Base-by-base conservation (phyloP, 768 basidiomycete genomes). In the Chlorophyllum brunneum region DNA sequence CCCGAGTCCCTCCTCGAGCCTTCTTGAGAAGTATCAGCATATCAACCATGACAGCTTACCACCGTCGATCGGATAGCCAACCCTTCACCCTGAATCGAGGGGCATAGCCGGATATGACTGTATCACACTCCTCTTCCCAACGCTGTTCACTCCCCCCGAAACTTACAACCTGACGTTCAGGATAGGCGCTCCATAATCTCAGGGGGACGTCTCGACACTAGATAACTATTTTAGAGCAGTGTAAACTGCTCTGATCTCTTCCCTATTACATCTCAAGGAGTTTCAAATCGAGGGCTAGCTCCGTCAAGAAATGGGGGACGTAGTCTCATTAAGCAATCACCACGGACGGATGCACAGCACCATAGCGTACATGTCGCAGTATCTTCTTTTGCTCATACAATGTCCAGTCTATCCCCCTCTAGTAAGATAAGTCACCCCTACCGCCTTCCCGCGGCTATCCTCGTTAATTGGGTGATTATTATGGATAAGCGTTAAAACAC, bases 51-150 rank as follows among this genome's bases (percentile, higher is more conserved):
- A n/a, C 15, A 43, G 13, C n/a, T 16, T 34, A 34, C 31, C 31
- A 34, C 2, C 22, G 16, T 13, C 30, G 18, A 34, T 22, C 20
- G 34, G 5, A 34, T 20, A 34, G 2, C 42, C 31, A 26, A 11
- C 41, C 51, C 36, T 52, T 22, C 51, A 27, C 36, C 41, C 42
- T 38, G 29, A 8, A 38, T 52, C 26, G 33, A 51, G 39, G 41
- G 42, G 18, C 30, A 52, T 15, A 6, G 4, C 33, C 51, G 51
- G 51, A 29, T 52, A 37, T 52, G 41, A 52, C 51, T 52, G 42
- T 44, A 38, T 27, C 34, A 22, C 8, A 42, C 51, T 52, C 51
- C 51, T 37, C 51, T 44, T 24, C 41, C 43, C 41, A 10, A 15
- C 48, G 48, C 24, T 2, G 37, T 29, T 36, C 38, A 29, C 18